phyloP scores from a whole-genome alignment of 306 rosid genomes.

The Rosa rugosa region DNA sequence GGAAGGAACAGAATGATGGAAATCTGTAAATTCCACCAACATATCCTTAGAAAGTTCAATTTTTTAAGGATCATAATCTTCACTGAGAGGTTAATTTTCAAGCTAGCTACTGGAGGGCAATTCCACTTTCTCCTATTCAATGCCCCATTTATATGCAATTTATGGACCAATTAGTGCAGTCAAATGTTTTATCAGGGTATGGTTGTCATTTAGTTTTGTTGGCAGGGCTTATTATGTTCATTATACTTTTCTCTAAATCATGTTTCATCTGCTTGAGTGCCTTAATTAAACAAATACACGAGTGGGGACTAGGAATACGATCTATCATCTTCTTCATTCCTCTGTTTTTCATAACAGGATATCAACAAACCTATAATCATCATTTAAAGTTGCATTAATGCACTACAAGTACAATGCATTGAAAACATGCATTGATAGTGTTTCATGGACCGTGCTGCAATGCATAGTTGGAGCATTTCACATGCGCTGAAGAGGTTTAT shows the following conservation, averaged over 20 bases:
- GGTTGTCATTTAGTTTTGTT: constrained; percentile 1
- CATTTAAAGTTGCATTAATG: background rate
- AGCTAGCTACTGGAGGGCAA: background rate
- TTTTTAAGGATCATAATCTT: background rate
- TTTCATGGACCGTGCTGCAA: background rate
- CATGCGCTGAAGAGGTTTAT: too few relatives aligned
- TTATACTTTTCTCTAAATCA: constrained; percentile 22
- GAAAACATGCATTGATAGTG: background rate
- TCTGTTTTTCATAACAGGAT: background rate
- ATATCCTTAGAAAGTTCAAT: background rate
- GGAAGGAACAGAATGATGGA: constrained; percentile 65
- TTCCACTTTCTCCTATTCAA: background rate
- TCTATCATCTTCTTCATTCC: constrained; percentile 24
- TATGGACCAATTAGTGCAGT: background rate
- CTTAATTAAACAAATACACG: constrained; percentile 27
- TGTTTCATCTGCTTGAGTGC: constrained; percentile 30
- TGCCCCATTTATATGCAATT: background rate
- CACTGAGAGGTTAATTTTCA: background rate
- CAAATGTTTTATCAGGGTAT: background rate
- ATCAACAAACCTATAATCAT: background rate
- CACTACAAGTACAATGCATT: background rate
- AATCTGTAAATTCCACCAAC: constrained; percentile 1
- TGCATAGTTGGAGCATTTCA: too few relatives aligned
- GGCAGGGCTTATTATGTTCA: constrained; percentile 19
- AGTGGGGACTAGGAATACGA: constrained; percentile 23